phyloP scores from a whole-genome alignment of 306 rosid species.

The Herpetospermum pedunculosum region DNA sequence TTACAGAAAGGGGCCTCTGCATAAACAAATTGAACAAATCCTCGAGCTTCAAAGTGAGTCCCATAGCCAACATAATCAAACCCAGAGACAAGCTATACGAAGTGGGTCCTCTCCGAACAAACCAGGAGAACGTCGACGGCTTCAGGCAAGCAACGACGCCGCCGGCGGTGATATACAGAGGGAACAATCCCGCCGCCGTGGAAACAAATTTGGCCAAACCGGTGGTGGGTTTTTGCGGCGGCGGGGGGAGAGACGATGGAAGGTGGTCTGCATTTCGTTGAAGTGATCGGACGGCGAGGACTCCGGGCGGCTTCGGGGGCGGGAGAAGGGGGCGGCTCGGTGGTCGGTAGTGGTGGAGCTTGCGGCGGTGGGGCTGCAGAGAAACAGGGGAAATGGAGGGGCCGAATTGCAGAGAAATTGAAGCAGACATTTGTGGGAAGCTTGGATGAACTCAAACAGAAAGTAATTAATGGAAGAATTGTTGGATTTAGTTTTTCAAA shows the following conservation, averaged over 20 bases:
- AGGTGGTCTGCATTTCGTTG: background rate
- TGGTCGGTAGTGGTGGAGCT: background rate
- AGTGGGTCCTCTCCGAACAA: constrained; percentile 20
- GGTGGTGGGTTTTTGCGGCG: constrained; percentile 10
- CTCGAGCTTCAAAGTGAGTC: constrained; percentile 27
- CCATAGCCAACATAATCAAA: constrained; percentile 35
- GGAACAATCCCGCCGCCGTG: constrained; percentile 28
- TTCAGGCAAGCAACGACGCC: constrained; percentile 26
- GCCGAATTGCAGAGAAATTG: constrained; percentile 1
- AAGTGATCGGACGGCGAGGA: constrained; percentile 9
- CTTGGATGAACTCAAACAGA: too few species aligned
- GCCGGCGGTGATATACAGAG: constrained; percentile 23
- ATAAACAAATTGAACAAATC: constrained; percentile 19
- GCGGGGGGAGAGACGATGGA: background rate
- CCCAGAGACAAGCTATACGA: constrained; percentile 26
- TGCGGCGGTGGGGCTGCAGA: constrained; percentile 8
- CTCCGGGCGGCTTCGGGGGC: background rate
- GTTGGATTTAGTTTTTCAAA: too few species aligned
- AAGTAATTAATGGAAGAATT: too few species aligned
- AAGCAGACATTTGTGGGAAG: constrained; percentile 14
- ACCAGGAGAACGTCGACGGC: constrained; percentile 28
- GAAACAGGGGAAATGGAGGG: constrained; percentile 5
- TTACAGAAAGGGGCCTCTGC: constrained; percentile 21
- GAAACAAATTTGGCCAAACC: constrained; percentile 16
- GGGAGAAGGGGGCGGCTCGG: background rate